Conservation (phyloP, 2,329 filamentous ascomycete genomes). For the Penicillium paneum region DNA sequence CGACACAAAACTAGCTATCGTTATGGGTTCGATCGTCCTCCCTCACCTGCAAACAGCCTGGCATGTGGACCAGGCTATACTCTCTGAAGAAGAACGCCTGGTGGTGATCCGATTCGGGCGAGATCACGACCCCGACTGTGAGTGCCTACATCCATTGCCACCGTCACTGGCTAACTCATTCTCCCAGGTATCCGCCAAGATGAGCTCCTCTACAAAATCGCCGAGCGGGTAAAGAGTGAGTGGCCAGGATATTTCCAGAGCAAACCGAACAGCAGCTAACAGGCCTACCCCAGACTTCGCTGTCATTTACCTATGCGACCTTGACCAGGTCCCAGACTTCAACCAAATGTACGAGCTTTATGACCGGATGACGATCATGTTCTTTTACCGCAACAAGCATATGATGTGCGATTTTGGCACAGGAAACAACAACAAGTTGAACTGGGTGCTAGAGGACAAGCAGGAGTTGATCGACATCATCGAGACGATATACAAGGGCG, state of each 20-base stretch:
- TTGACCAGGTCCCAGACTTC: constrained; percentile 87
- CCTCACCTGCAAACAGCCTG: constrained; percentile 88
- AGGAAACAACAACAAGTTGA: constrained; percentile 97
- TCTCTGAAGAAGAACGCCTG: constrained; percentile 83
- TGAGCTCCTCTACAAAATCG: constrained; percentile 91
- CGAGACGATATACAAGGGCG: constrained; percentile 96
- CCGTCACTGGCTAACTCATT: constrained; percentile 17
- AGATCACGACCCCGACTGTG: constrained; percentile 73
- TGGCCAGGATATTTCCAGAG: constrained; percentile 47
- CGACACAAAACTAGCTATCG: constrained; percentile 8
- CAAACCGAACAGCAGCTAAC: constrained; percentile 1
- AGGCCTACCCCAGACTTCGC: constrained; percentile 34
- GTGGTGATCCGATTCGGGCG: constrained; percentile 82
- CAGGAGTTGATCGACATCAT: constrained; percentile 98
- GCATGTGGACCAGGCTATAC: constrained; percentile 97
- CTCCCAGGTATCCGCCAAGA: constrained; percentile 67
- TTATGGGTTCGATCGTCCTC: constrained; percentile 81
- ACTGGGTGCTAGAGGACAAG: constrained; percentile 95
- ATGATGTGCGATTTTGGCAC: constrained; percentile 92
- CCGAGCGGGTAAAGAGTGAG: constrained; percentile 77
- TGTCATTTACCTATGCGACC: constrained; percentile 87
- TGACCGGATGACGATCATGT: constrained; percentile 83
- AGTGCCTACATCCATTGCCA: constrained; percentile 8
- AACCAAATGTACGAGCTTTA: constrained; percentile 94
- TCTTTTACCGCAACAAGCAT: constrained; percentile 76